phyloP scores from a whole-genome alignment of 2,329 filamentous ascomycete genomes.

The Metarhizium sp. region DNA sequence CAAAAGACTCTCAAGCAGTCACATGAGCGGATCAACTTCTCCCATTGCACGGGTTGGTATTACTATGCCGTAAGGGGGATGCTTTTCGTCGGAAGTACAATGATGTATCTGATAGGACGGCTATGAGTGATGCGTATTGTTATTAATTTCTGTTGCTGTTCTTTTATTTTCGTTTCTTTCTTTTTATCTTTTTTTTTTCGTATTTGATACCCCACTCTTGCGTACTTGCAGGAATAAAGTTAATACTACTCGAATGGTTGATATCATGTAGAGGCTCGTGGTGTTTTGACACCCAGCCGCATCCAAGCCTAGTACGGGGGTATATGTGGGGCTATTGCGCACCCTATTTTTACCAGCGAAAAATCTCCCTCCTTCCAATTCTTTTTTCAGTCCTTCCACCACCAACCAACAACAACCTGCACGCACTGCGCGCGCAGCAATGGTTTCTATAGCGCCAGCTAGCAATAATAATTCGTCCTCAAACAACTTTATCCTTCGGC shows the following conservation, averaged over 20 bases:
- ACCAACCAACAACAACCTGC: neutral
- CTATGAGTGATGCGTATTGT: neutral
- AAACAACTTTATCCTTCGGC: conserved; percentile 4
- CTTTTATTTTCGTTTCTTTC: too few relatives aligned
- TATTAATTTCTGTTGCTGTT: too few relatives aligned
- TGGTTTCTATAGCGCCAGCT: neutral
- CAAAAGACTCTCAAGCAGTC: conserved; percentile 12
- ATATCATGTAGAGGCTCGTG: too few relatives aligned
- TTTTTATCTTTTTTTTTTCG: too few relatives aligned
- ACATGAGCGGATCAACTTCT: conserved; percentile 6
- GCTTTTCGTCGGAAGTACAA: conserved; percentile 1
- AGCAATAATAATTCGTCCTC: conserved; percentile 5
- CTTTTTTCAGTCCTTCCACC: neutral
- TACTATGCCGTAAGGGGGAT: neutral
- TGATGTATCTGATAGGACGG: neutral
- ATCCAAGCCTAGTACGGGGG: too few relatives aligned
- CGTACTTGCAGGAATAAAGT: too few relatives aligned
- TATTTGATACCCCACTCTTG: too few relatives aligned
- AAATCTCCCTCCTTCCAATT: neutral
- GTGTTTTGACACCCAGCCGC: too few relatives aligned
- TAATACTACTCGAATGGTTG: too few relatives aligned
- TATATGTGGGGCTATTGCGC: neutral
- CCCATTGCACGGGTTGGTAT: conserved; percentile 6
- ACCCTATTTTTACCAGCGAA: neutral
- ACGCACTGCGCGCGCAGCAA: neutral